Conservation (phyloP, 2,329 filamentous ascomycete species). For the Sarocladiaceae sp. region DNA sequence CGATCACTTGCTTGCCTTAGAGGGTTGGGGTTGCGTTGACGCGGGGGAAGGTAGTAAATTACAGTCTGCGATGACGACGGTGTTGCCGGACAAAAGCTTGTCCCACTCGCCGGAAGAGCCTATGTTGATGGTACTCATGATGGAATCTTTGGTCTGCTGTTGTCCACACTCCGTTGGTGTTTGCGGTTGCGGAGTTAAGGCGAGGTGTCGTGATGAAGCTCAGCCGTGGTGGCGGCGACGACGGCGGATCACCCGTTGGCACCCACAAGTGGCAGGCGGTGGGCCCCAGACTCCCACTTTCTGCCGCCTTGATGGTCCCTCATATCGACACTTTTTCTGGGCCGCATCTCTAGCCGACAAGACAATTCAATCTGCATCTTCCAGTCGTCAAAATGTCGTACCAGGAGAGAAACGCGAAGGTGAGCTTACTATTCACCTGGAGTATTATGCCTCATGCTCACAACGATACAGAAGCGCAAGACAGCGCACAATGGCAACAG, state of each 20-base stretch:
- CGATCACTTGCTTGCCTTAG: background rate
- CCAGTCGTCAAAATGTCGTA: conserved; percentile 22
- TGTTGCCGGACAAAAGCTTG: conserved; percentile 62
- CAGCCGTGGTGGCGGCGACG: background rate
- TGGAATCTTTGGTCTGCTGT: conserved; percentile 11
- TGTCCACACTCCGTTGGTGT: background rate
- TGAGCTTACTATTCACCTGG: conserved; percentile 8
- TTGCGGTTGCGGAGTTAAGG: conserved; percentile 1
- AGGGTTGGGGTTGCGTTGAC: conserved; percentile 11
- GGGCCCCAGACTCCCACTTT: conserved; percentile 2
- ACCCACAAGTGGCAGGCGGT: conserved; percentile 11
- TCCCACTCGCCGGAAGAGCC: conserved; percentile 65
- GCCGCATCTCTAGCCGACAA: background rate
- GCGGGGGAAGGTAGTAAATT: conserved; percentile 28
- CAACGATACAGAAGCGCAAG: conserved; percentile 41
- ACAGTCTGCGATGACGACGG: conserved; percentile 88
- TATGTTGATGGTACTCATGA: conserved; percentile 49
- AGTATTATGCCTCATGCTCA: background rate
- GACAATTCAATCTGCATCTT: conserved; percentile 7
- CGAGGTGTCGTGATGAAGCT: conserved; percentile 4
- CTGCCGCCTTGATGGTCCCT: conserved; percentile 9
- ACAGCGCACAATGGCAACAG: conserved; percentile 34
- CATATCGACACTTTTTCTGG: conserved; percentile 10
- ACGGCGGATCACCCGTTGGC: background rate
- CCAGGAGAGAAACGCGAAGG: conserved; percentile 26